Evolutionary conservation across 2,329 filamentous ascomycete genomes (phyloP), one percentile per base, ranked within the genome.

Genomic region (Neospermospora avenae): DNA sequence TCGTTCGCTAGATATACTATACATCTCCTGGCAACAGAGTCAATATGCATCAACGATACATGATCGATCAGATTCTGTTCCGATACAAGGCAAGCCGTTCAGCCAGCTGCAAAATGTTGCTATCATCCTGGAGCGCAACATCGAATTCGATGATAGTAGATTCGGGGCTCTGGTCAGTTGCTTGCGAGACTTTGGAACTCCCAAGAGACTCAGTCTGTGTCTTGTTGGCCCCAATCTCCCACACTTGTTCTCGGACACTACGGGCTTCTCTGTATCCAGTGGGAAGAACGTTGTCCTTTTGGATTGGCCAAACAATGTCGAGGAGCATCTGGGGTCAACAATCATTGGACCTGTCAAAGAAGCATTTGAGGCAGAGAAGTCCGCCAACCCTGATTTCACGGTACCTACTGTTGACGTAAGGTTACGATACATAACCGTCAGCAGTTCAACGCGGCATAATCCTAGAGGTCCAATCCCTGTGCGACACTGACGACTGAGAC

Each of bases 241-340:
- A n/a, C 22, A 25, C 20, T 18, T 61, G 2, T 52, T 42, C 18
- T 57, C 59, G 3, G 48, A 46, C 2, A 58, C 34, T 10, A 28
- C 49, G n/a, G 60, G 62, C 1, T 62, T 59, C 25, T 64, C 62
- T 11, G 56, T 61, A 16, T 44, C 63, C n/a, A 63, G 42, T 53
- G 60, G 63, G 8, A 52, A 57, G 18, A 44, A 41, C 16, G 60
- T 65, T 20, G 51, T 54, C 11, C 37, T 62, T 14, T 34, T 60
- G 24, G 46, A 62, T 8, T 57, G 49, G 56, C 49, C 55, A 22
- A 55, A 54, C 20, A 55, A 53, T 18, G 34, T 39, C 24, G 62
- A 58, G n/a, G 46, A 46, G 39, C 45, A 55, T 20, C 49, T 53
- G 31, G 31, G 49, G 48, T 10, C 46, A 7, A 16, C 52, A 20